Percentiles rank a stretch among this genome's conserved stretches.
phyloP scores from a whole-genome alignment of 768 basidiomycete species.

The Rhizopogon vinicolor region DNA sequence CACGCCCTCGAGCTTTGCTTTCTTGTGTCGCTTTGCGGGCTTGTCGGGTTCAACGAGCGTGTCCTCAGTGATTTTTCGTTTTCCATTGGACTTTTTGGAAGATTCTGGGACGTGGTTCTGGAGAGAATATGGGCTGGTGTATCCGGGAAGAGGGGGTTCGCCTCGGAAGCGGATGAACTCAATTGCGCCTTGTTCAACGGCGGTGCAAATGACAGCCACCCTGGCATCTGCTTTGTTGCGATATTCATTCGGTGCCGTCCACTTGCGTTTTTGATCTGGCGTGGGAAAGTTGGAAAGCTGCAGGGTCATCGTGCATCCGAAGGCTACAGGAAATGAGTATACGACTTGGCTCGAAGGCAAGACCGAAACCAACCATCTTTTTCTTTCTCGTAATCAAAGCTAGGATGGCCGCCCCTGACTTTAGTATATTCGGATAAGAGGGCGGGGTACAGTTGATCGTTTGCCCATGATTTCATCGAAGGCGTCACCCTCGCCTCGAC shows the following conservation, averaged over 20 bases:
- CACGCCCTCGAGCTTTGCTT: conserved; percentile 18
- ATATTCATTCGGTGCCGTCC: conserved; percentile 45
- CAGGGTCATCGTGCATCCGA: conserved; percentile 47
- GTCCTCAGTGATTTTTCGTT: conserved; percentile 30
- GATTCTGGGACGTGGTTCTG: conserved; percentile 20
- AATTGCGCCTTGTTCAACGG: conserved; percentile 50
- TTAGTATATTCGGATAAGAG: conserved; percentile 43
- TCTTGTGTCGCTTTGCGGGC: conserved; percentile 24
- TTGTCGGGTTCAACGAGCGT: conserved; percentile 7
- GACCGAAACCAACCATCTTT: conserved; percentile 42
- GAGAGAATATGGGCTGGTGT: conserved; percentile 32
- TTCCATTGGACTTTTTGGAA: conserved; percentile 13
- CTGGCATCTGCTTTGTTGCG: conserved; percentile 59
- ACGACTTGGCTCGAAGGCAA: neutral
- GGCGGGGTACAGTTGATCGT: conserved; percentile 40
- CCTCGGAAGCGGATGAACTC: conserved; percentile 59
- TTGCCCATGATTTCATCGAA: conserved; percentile 39
- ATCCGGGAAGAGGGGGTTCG: conserved; percentile 34
- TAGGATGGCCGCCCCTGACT: conserved; percentile 32
- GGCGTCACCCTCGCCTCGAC: conserved; percentile 44
- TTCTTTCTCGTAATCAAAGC: conserved; percentile 39
- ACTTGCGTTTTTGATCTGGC: conserved; percentile 36
- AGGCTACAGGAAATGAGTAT: conserved; percentile 34
- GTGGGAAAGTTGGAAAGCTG: conserved; percentile 29
- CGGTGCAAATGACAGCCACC: conserved; percentile 47